Conservation (phyloP, 1,284 basidiomycete genomes). For the Boletus sp. region DNA sequence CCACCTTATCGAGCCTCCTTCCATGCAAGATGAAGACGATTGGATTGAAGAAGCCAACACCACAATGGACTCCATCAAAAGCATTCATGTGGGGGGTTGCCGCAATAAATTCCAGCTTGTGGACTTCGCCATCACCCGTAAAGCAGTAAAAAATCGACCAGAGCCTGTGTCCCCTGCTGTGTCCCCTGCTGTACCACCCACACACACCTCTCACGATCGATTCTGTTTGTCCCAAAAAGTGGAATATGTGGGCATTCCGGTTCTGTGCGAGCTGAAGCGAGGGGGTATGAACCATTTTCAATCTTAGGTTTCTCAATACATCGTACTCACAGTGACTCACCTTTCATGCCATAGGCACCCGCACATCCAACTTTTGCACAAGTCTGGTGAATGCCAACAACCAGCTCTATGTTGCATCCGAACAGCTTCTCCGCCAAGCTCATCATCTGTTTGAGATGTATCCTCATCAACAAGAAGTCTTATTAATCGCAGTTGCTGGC, state of each 20-base stretch:
- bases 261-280: not conserved
- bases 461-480: not conserved
- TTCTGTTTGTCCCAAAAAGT: not conserved
- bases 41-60: not conserved
- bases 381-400: not conserved
- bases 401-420: not conserved
- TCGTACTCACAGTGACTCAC: too few relatives aligned
- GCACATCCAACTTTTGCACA: not conserved
- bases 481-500: not conserved
- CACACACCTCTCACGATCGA: not conserved
- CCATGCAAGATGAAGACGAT: not conserved
- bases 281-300: not conserved
- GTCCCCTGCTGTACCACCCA: not conserved
- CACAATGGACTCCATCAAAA: not conserved
- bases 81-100: not conserved
- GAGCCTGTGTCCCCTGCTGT: not conserved
- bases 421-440: not conserved
- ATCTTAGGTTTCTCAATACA: too few relatives aligned
- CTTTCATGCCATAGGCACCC: not conserved
- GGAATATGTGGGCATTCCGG: not conserved
- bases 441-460: not conserved
- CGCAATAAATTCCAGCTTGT: not conserved
- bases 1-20: not conserved
- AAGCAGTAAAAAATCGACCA: not conserved
- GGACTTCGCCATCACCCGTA: not conserved